These are phyloP conservation scores for Tulasnella sp. DNA, from an alignment of 768 basidiomycete genomes.

Conservation along the genomic window DNA sequence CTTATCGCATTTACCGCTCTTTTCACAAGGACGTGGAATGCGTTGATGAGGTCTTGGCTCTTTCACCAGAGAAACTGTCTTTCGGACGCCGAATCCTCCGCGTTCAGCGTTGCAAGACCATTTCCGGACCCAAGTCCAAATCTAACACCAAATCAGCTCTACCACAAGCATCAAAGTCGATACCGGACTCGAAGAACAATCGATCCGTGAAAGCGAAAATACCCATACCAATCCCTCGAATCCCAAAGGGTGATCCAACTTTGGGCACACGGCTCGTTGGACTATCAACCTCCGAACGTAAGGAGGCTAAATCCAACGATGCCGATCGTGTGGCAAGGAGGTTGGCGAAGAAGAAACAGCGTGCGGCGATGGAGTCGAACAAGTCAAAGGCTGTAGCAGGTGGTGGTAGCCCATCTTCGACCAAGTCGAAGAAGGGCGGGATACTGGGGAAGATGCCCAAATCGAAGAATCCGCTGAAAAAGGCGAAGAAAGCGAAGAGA, in stretches of 20 bases:
- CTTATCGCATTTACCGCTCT: constrained; percentile 1
- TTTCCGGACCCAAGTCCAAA: constrained; percentile 33
- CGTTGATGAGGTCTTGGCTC: constrained; percentile 82
- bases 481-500: constrained; percentile 4
- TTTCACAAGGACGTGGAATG: constrained; percentile 66
- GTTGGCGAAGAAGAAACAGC: constrained; percentile 79
- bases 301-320: constrained; percentile 68
- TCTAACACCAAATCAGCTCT: not conserved
- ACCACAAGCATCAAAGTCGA: too few relatives aligned
- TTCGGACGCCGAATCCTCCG: constrained; percentile 90
- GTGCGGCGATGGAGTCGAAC: constrained; percentile 19
- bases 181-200: not conserved
- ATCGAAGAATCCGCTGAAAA: constrained; percentile 3
- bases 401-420: not conserved
- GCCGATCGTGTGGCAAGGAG: constrained; percentile 72
- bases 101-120: constrained; percentile 81
- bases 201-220: not conserved
- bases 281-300: constrained; percentile 78
- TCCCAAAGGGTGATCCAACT: constrained; percentile 71
- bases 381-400: not conserved
- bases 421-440: not conserved
- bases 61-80: constrained; percentile 67
- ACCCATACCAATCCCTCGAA: constrained; percentile 18
- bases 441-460: constrained; percentile 11
- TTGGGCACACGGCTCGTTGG: constrained; percentile 70